These are phyloP conservation scores for Paraglomus occultum DNA, from an alignment of 192 early-diverging fungal genomes.

Conservation along the genomic window DNA sequence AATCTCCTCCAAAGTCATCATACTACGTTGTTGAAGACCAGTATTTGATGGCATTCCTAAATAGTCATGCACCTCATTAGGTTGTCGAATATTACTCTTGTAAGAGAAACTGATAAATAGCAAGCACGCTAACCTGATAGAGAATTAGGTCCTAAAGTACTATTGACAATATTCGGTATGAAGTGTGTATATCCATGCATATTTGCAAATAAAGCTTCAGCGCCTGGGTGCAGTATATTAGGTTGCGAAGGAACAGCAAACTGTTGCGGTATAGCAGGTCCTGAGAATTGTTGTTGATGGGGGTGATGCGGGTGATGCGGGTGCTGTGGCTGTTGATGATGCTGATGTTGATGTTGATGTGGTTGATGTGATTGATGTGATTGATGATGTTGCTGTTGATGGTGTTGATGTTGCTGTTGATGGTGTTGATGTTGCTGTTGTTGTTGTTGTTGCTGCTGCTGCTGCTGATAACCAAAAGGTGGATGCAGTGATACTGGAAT, in stretches of 20 bases:
- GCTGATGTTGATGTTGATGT: too few species aligned
- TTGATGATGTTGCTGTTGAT: too few species aligned
- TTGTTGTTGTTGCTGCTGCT: background rate
- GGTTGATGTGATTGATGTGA: too few species aligned
- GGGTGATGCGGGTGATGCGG: background rate
- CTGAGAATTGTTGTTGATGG: slow-evolving; percentile 25
- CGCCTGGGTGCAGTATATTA: slow-evolving; percentile 14
- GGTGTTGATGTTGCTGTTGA: too few species aligned
- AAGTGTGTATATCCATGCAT: slow-evolving; percentile 31
- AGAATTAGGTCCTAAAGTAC: slow-evolving; percentile 21
- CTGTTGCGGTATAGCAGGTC: slow-evolving; percentile 23
- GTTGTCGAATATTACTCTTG: background rate
- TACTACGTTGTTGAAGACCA: slow-evolving; percentile 25
- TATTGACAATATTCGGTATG: slow-evolving; percentile 28
- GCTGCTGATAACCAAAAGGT: slow-evolving; percentile 28
- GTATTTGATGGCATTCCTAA: slow-evolving; percentile 22
- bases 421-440: too few species aligned
- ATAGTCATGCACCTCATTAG: background rate
- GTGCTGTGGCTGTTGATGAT: too few species aligned
- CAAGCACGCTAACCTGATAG: slow-evolving; percentile 15
- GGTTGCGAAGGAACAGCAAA: slow-evolving; percentile 24
- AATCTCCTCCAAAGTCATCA: slow-evolving; percentile 32
- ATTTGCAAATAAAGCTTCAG: slow-evolving; percentile 29
- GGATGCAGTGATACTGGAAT: slow-evolving; percentile 6
- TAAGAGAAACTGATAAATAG: too few species aligned